phyloP scores from a whole-genome alignment of 2,329 filamentous ascomycete species.

The Epichloe sp. region DNA sequence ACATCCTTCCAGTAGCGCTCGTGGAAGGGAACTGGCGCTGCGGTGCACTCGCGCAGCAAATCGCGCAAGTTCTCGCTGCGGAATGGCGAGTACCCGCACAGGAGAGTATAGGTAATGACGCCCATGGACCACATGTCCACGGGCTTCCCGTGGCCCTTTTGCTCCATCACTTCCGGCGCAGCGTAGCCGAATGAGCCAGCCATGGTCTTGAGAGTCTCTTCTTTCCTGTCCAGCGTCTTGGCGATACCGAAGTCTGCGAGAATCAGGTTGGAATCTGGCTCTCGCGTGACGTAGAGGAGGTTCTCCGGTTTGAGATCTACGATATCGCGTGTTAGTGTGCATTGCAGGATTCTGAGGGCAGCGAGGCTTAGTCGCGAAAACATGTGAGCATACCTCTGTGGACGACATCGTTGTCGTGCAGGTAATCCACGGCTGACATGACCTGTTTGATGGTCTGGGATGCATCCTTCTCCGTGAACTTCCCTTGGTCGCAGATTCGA shows the following conservation, averaged over 20 bases:
- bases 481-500: slow-evolving; percentile 93
- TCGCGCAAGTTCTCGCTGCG: slow-evolving; percentile 87
- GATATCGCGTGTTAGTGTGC: background rate
- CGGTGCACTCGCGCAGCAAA: slow-evolving; percentile 86
- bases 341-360: too few relatives aligned
- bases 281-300: slow-evolving; percentile 76
- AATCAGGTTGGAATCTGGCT: slow-evolving; percentile 69
- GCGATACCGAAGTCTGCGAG: slow-evolving; percentile 97
- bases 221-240: slow-evolving; percentile 86
- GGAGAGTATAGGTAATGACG: slow-evolving; percentile 94
- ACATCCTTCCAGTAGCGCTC: slow-evolving; percentile 98
- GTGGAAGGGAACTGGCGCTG: slow-evolving; percentile 79
- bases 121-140: slow-evolving; percentile 99
- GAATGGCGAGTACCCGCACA: slow-evolving; percentile 97
- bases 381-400: slow-evolving; percentile 57
- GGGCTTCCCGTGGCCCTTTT: slow-evolving; percentile 93
- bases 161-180: slow-evolving; percentile 95
- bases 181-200: slow-evolving; percentile 97
- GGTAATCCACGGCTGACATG: slow-evolving; percentile 82
- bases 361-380: background rate
- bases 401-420: slow-evolving; percentile 89
- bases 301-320: slow-evolving; percentile 96
- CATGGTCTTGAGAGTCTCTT: slow-evolving; percentile 94
- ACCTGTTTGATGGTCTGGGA: slow-evolving; percentile 93
- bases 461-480: slow-evolving; percentile 96